Evolutionary conservation across 305 asterid genomes (phyloP).

Genomic region (Fraxinus platypoda): DNA sequence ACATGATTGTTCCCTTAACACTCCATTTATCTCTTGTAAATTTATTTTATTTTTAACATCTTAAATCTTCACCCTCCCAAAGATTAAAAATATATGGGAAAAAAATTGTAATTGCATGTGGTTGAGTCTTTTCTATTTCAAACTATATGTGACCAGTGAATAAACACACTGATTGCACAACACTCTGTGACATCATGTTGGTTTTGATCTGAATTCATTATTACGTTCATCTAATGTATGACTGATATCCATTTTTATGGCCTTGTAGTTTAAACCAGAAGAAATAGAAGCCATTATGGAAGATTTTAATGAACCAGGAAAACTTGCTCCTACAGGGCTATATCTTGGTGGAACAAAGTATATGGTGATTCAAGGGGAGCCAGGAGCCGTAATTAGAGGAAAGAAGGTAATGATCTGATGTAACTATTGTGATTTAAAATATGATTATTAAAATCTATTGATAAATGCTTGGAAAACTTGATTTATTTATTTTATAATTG

Average conservation of each 20-base stretch:
- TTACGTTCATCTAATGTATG: not conserved
- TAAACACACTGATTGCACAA: not conserved
- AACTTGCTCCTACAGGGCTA: constrained; percentile 66
- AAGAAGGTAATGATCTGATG: constrained; percentile 43
- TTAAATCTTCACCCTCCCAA: not conserved
- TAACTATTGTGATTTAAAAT: not conserved
- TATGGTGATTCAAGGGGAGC: constrained; percentile 69
- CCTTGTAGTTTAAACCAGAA: constrained; percentile 49
- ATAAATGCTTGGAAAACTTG: not conserved
- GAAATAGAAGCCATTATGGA: constrained; percentile 50
- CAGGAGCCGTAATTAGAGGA: constrained; percentile 46
- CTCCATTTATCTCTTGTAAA: not conserved
- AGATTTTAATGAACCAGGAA: constrained; percentile 59
- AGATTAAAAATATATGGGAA: not conserved
- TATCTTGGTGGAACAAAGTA: constrained; percentile 60
- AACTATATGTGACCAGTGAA: not conserved
- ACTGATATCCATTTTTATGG: not conserved
- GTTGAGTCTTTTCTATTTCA: not conserved
- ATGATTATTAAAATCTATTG: not conserved
- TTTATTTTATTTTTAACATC: not conserved
- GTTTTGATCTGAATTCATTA: not conserved
- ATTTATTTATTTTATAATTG: no score
- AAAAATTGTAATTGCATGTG: not conserved
- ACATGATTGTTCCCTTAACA: no score
- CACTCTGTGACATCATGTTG: not conserved